A percentile compares a stretch with the other conserved stretches of the same genome.
Conservation (phyloP, 257 asterid species). For the Lycium ferocissimum region DNA sequence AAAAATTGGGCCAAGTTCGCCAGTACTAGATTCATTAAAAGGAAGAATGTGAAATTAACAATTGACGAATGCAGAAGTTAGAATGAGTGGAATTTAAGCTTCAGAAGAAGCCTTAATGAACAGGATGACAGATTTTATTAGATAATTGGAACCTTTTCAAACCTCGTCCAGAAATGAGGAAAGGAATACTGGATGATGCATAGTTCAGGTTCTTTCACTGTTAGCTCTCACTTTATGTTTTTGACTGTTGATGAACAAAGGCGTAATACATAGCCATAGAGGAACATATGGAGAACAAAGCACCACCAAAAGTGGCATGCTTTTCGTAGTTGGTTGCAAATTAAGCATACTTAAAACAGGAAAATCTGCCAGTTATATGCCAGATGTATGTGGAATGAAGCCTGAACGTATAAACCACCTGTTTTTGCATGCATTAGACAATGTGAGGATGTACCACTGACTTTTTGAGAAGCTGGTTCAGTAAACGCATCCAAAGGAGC, state of each 20-base stretch:
- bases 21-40: background rate
- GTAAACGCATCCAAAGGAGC: background rate
- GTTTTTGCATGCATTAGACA: background rate
- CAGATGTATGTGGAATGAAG: background rate
- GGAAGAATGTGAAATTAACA: background rate
- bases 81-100: background rate
- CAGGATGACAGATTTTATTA: background rate
- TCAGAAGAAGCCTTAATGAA: background rate
- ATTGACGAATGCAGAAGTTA: background rate
- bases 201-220: slow-evolving; percentile 15
- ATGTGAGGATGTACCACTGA: background rate
- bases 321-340: background rate
- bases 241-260: background rate
- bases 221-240: background rate
- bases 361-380: background rate
- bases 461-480: background rate
- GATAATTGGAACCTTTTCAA: background rate
- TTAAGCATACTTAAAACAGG: background rate
- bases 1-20: background rate
- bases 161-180: slow-evolving; percentile 1
- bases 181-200: background rate
- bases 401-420: background rate
- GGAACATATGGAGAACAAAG: background rate
- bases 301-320: background rate
- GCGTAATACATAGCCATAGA: background rate